phyloP scores from a whole-genome alignment of 768 basidiomycete species.

The Saitozyma sp. region DNA sequence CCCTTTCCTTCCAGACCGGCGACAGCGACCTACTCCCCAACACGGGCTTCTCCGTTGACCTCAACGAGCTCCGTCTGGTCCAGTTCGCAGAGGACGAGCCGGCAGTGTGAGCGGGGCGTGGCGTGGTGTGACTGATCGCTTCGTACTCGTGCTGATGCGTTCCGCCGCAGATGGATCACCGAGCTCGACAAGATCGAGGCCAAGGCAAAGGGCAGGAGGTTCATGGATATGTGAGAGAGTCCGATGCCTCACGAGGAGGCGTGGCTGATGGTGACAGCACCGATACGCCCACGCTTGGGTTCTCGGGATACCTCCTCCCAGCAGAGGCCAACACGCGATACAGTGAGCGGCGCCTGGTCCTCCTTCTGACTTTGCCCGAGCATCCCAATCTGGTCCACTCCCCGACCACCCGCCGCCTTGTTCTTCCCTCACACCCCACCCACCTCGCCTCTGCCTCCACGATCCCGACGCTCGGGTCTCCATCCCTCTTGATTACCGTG shows the following conservation, averaged over 20 bases:
- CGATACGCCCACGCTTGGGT: slow-evolving; percentile 60
- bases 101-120: slow-evolving; percentile 56
- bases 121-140: neutral
- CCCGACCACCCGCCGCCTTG: too few species aligned
- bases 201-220: slow-evolving; percentile 73
- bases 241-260: neutral
- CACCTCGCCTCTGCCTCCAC: too few species aligned
- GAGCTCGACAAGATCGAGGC: slow-evolving; percentile 88
- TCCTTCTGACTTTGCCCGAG: neutral
- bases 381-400: neutral
- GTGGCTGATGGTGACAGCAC: slow-evolving; percentile 59
- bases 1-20: slow-evolving; percentile 13
- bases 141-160: neutral
- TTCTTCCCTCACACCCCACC: too few species aligned
- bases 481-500: too few species aligned
- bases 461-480: too few species aligned
- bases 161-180: slow-evolving; percentile 64
- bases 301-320: slow-evolving; percentile 42
- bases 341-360: slow-evolving; percentile 24
- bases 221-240: slow-evolving; percentile 71
- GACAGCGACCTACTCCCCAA: slow-evolving; percentile 23
- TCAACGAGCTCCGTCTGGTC: slow-evolving; percentile 71
- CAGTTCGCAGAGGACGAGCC: slow-evolving; percentile 66
- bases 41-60: slow-evolving; percentile 70
- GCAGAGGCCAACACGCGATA: slow-evolving; percentile 34